Percentiles rank a stretch among this genome's conserved stretches.
These are phyloP conservation scores for Inga leiocalycina DNA, from an alignment of 306 rosid genomes.

Conservation along the genomic window DNA sequence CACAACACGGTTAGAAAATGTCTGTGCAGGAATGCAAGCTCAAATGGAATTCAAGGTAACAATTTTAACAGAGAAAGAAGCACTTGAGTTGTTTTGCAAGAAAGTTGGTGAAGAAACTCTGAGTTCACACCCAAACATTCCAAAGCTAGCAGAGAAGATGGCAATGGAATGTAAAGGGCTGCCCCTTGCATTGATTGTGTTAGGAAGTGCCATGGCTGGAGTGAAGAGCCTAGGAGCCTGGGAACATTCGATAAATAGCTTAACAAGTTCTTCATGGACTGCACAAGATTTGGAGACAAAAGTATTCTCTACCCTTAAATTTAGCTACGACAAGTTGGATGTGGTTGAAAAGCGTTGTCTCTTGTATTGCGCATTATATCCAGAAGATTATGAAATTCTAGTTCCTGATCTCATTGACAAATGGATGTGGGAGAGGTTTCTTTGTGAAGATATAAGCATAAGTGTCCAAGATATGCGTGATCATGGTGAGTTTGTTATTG, in stretches of 20 bases:
- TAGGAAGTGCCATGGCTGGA: slow-evolving; percentile 7
- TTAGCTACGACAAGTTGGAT: neutral
- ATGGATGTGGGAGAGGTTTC: neutral
- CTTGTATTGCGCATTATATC: slow-evolving; percentile 29
- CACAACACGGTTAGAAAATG: slow-evolving; percentile 32
- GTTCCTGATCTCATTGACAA: neutral
- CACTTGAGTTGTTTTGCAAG: slow-evolving; percentile 26
- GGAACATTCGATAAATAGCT: neutral
- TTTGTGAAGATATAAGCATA: neutral
- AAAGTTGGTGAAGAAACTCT: slow-evolving; percentile 19
- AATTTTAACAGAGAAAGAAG: slow-evolving; percentile 6
- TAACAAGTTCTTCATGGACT: neutral
- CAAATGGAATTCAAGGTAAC: neutral
- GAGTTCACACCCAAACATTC: neutral
- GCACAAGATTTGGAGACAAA: neutral
- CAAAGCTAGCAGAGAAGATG: neutral
- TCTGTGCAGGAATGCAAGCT: slow-evolving; percentile 39
- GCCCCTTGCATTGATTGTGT: neutral
- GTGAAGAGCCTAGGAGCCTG: neutral
- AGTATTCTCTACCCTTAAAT: neutral
- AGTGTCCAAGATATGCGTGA: neutral
- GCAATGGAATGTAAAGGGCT: neutral
- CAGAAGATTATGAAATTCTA: neutral
- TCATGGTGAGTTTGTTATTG: neutral
- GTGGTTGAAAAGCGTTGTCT: neutral